Conservation (phyloP, 1,139 yeast genomes). For the Debaryomyces coudertii region DNA sequence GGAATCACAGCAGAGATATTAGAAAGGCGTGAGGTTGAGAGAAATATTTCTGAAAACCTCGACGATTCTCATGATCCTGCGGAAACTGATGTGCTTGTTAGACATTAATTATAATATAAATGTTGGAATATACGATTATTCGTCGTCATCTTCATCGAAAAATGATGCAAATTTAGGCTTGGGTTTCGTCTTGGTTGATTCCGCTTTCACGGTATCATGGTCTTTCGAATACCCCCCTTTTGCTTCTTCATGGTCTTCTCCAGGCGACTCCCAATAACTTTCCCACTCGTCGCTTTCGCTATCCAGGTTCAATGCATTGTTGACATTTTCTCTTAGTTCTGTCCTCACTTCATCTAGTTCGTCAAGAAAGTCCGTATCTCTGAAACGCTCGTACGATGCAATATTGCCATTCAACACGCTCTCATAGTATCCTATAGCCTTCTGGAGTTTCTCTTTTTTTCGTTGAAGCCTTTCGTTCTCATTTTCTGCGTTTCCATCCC, state of each 20-base stretch:
- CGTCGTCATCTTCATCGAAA: slow-evolving; percentile 13
- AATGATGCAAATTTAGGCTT: slow-evolving; percentile 14
- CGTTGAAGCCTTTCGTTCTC: slow-evolving; percentile 31
- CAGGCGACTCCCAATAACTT: slow-evolving; percentile 5
- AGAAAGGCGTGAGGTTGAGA: slow-evolving; percentile 37
- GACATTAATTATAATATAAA: slow-evolving; percentile 4
- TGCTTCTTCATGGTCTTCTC: slow-evolving; percentile 11
- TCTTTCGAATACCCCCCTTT: slow-evolving; percentile 3
- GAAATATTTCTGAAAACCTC: slow-evolving; percentile 34
- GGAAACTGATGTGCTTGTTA: slow-evolving; percentile 4
- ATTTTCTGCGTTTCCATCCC: slow-evolving; percentile 20
- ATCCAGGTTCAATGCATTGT: slow-evolving; percentile 11
- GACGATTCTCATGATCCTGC: slow-evolving; percentile 8
- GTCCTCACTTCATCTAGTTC: slow-evolving; percentile 32
- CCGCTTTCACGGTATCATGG: neutral
- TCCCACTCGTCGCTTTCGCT: slow-evolving; percentile 12
- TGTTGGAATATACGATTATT: neutral
- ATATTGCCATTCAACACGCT: slow-evolving; percentile 8
- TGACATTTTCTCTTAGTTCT: slow-evolving; percentile 20
- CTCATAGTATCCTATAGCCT: slow-evolving; percentile 12
- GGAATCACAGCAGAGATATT: slow-evolving; percentile 33
- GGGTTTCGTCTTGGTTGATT: neutral
- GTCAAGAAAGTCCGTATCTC: slow-evolving; percentile 36
- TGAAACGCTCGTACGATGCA: slow-evolving; percentile 22
- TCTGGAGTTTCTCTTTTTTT: slow-evolving; percentile 15